Evolutionary conservation across 768 basidiomycete species (phyloP).

Genomic region (Lactarius hengduanensis): DNA sequence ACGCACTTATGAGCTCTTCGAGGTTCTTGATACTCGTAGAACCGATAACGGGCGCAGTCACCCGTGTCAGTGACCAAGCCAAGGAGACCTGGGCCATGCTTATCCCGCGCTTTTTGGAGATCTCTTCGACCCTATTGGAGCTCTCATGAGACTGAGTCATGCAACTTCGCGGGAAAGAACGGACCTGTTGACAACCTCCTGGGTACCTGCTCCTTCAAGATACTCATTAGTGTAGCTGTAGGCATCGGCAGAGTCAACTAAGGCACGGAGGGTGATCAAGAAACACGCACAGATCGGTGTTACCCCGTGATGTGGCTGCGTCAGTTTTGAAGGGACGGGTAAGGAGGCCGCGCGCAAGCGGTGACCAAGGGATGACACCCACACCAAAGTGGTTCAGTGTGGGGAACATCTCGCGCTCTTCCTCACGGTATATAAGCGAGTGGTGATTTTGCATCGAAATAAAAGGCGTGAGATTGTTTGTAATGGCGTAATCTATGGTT

Average conservation of each 20-base stretch:
- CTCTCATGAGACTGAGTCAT: not conserved
- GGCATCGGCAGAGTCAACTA: not conserved
- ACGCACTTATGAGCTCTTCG: slow-evolving; percentile 25
- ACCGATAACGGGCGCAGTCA: slow-evolving; percentile 23
- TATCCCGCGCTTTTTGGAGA: slow-evolving; percentile 39
- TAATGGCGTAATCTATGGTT: slow-evolving; percentile 27
- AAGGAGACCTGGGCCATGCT: slow-evolving; percentile 47
- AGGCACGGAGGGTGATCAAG: not conserved
- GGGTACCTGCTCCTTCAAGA: slow-evolving; percentile 13
- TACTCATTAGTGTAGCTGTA: not conserved
- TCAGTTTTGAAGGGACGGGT: slow-evolving; percentile 21
- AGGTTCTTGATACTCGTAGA: slow-evolving; percentile 24
- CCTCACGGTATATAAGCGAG: slow-evolving; percentile 41
- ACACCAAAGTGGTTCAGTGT: slow-evolving; percentile 28
- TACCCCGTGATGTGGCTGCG: slow-evolving; percentile 3
- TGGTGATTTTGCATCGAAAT: slow-evolving; percentile 32
- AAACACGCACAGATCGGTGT: slow-evolving; percentile 12
- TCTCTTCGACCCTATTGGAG: slow-evolving; percentile 39
- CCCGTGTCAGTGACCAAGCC: slow-evolving; percentile 34
- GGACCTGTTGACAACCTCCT: slow-evolving; percentile 25
- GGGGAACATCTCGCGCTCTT: slow-evolving; percentile 41
- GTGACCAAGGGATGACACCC: slow-evolving; percentile 28
- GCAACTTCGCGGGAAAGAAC: not conserved
- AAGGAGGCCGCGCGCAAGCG: slow-evolving; percentile 26
- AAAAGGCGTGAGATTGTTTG: slow-evolving; percentile 24